Percentiles rank a stretch among this genome's conserved stretches.
phyloP scores from a whole-genome alignment of 169 alveolate species.

The Cryptosporidium tyzzeri region DNA sequence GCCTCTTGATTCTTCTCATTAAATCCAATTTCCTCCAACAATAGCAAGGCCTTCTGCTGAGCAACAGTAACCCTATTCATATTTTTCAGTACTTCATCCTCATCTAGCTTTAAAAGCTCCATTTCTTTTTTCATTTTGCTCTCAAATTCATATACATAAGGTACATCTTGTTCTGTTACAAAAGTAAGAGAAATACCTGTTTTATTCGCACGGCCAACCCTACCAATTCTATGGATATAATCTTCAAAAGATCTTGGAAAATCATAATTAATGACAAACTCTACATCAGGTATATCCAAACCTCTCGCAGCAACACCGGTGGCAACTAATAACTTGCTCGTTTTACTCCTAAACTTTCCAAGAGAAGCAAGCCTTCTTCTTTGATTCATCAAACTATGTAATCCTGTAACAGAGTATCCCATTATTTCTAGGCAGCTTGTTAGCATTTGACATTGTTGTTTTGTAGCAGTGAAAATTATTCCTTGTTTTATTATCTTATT shows the following conservation, averaged over 20 bases:
- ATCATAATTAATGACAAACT: slow-evolving; percentile 94
- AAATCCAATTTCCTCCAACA: slow-evolving; percentile 66
- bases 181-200: slow-evolving; percentile 94
- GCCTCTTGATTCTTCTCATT: slow-evolving; percentile 63
- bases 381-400: slow-evolving; percentile 96
- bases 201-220: slow-evolving; percentile 98
- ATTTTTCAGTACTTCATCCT: slow-evolving; percentile 87
- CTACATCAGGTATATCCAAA: slow-evolving; percentile 96
- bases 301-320: slow-evolving; percentile 99
- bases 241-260: slow-evolving; percentile 92
- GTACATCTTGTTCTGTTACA: slow-evolving; percentile 91
- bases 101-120: slow-evolving; percentile 86
- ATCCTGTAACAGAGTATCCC: slow-evolving; percentile 92
- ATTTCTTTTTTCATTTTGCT: slow-evolving; percentile 79
- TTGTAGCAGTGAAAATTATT: slow-evolving; percentile 95
- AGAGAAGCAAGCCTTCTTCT: slow-evolving; percentile 93
- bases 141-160: slow-evolving; percentile 85
- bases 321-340: slow-evolving; percentile 89
- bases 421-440: slow-evolving; percentile 91
- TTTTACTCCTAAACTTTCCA: slow-evolving; percentile 93
- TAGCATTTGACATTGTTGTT: slow-evolving; percentile 89
- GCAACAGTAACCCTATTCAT: slow-evolving; percentile 93
- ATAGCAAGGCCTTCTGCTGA: slow-evolving; percentile 82
- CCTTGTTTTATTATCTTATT: slow-evolving; percentile 79
- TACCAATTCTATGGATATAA: slow-evolving; percentile 97